Percentiles rank a stretch among this genome's conserved stretches.
Conservation (phyloP, 345 rosid genomes). For the Arabidopsis arenosa region DNA sequence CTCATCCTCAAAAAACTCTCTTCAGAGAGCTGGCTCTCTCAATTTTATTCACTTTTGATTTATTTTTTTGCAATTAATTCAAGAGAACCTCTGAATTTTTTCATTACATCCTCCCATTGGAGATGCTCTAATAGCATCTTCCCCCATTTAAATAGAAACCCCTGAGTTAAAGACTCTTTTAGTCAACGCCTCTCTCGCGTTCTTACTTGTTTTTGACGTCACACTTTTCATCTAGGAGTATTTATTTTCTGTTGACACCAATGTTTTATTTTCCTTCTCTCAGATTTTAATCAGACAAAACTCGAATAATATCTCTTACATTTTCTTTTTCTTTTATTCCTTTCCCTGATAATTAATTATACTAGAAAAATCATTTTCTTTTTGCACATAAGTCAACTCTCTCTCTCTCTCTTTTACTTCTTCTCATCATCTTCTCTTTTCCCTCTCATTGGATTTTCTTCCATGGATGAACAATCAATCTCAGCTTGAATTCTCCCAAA, state of each 20-base stretch:
- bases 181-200: constrained; percentile 39
- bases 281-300: constrained; percentile 6
- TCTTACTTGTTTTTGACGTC: constrained; percentile 35
- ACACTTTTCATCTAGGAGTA: background rate
- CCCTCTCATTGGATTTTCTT: constrained; percentile 11
- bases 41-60: too few species aligned
- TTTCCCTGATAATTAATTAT: background rate
- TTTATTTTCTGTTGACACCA: constrained; percentile 21
- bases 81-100: too few species aligned
- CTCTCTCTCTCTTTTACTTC: constrained; percentile 25
- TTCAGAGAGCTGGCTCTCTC: too few species aligned
- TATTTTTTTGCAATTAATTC: too few species aligned
- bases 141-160: constrained; percentile 26
- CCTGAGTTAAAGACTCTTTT: constrained; percentile 32
- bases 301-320: constrained; percentile 34
- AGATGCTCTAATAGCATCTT: background rate
- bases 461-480: constrained; percentile 25
- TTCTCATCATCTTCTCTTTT: constrained; percentile 31
- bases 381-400: constrained; percentile 66
- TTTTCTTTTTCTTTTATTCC: constrained; percentile 25
- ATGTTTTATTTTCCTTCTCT: constrained; percentile 6
- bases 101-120: too few species aligned
- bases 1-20: too few species aligned
- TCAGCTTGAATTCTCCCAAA: background rate
- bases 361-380: constrained; percentile 25